Conservation (phyloP, 495 filamentous ascomycete genomes). For the Neurospora sublineolata region DNA sequence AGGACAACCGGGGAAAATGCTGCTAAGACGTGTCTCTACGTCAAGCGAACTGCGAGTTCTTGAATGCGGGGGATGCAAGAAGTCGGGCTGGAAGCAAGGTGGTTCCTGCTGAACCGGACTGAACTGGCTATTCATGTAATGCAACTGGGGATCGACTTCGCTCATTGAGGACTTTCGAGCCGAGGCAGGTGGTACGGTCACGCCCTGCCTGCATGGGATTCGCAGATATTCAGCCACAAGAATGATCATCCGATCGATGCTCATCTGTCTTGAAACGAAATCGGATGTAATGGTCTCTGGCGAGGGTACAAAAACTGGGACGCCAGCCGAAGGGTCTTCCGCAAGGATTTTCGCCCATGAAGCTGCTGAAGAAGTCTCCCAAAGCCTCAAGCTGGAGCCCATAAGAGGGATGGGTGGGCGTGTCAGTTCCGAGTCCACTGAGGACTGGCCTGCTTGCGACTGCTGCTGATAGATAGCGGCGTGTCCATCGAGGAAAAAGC, state of each 20-base stretch:
- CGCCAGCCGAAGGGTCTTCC: slow-evolving; percentile 14
- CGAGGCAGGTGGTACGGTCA: slow-evolving; percentile 6
- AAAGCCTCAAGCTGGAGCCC: slow-evolving; percentile 24
- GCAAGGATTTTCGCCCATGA: slow-evolving; percentile 22
- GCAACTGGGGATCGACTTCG: slow-evolving; percentile 18
- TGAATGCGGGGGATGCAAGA: neutral
- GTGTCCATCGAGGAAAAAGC: slow-evolving; percentile 41
- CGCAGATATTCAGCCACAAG: slow-evolving; percentile 25
- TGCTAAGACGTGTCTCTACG: slow-evolving; percentile 23
- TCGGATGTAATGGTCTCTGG: slow-evolving; percentile 22
- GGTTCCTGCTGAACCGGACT: slow-evolving; percentile 3
- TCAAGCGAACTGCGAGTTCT: slow-evolving; percentile 5
- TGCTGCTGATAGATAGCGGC: slow-evolving; percentile 39
- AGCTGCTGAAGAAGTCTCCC: slow-evolving; percentile 26
- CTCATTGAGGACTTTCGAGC: slow-evolving; percentile 16
- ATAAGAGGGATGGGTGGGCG: slow-evolving; percentile 28
- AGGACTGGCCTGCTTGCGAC: slow-evolving; percentile 21
- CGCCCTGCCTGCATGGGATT: slow-evolving; percentile 22
- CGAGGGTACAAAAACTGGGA: slow-evolving; percentile 14
- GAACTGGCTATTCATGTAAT: slow-evolving; percentile 10
- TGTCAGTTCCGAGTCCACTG: slow-evolving; percentile 14
- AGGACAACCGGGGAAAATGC: slow-evolving; percentile 27
- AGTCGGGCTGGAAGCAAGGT: neutral
- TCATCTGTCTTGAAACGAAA: slow-evolving; percentile 12
- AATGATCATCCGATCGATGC: slow-evolving; percentile 27